Evolutionary conservation across 208 protist species (phyloP), one percentile per base, ranked within the genome.

Genomic region (Acanthamoeba healyi): DNA sequence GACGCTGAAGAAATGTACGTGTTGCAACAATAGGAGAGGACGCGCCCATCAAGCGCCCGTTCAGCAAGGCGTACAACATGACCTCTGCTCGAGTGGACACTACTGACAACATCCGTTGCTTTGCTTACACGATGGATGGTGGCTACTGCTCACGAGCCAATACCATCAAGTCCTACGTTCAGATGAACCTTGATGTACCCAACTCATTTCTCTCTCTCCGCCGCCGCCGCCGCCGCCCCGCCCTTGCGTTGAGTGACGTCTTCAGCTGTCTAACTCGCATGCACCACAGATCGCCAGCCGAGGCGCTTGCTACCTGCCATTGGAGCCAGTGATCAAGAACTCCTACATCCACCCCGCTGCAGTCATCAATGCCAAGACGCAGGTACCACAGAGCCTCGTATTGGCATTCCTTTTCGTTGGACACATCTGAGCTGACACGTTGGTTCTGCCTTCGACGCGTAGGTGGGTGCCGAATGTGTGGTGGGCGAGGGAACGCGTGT

Each of bases 391-490:
- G n/a, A n/a, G 65, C 34, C n/a, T n/a, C n/a, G n/a, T n/a, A n/a
- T n/a, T n/a, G n/a, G n/a, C n/a, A n/a, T n/a, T n/a, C n/a, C n/a
- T n/a, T n/a, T n/a, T 77, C 26, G 65, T 38, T 77, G 29, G 14
- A 29, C 34, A 12, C 34, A 12, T 63, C 56, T 24, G 15, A n/a
- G 46, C 32, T 87, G 12, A 86, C 9, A 63, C 6, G 67, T 15
- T 38, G 2, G 2, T 14, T 1, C 2, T 44, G 15, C 1, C 1
- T 34, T 70, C 1, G 29, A 0, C 6, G 1, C 26, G 14, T 32
- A 95, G 58, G 88, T 97, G 24, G 96, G 95, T 22, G n/a, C 89
- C n/a, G 93, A 97, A 26, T 97, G 95, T 94, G 65, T 97, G 1
- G 94, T 97, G 65, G 97, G 97, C 58, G 70, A 82, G 38, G 56